Evolutionary conservation across 495 filamentous ascomycete species (phyloP).

Genomic region (Bacidia rubella): DNA sequence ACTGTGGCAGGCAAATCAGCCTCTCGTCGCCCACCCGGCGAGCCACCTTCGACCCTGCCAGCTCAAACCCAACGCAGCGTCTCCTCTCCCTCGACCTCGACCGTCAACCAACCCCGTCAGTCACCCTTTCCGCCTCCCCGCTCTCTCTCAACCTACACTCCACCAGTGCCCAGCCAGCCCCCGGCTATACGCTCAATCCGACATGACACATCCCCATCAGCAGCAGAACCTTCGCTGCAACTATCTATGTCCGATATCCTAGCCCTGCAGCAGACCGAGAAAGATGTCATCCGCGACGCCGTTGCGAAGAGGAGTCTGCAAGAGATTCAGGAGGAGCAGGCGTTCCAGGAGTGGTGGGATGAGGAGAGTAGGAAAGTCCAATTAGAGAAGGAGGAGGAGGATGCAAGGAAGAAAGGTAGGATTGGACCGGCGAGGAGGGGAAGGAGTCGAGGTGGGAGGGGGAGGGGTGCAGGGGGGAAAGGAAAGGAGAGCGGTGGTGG

Average conservation of each 20-base stretch:
- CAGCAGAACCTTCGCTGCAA: conserved; percentile 45
- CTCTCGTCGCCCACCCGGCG: conserved; percentile 12
- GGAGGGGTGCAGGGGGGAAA: neutral
- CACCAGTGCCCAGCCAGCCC: conserved; percentile 16
- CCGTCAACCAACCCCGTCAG: conserved; percentile 18
- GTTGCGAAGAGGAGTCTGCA: conserved; percentile 69
- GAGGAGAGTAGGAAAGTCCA: conserved; percentile 62
- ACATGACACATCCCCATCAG: conserved; percentile 28
- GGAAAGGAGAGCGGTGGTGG: too few relatives aligned
- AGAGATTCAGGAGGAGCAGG: conserved; percentile 92
- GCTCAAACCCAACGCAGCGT: conserved; percentile 2
- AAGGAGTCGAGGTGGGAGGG: conserved; percentile 11
- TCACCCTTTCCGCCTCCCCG: conserved; percentile 10
- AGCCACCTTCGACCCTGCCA: neutral
- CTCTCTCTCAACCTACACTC: conserved; percentile 15
- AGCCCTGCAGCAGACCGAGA: conserved; percentile 70
- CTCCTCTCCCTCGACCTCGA: conserved; percentile 5
- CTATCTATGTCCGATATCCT: conserved; percentile 81
- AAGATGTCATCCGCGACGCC: conserved; percentile 70
- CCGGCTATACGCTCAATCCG: conserved; percentile 37
- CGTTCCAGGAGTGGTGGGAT: conserved; percentile 98
- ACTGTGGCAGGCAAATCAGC: conserved; percentile 41
- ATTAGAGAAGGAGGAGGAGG: conserved; percentile 45
- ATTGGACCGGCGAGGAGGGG: conserved; percentile 22
- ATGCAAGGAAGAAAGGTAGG: conserved; percentile 12